Conservation (phyloP, 1,284 basidiomycete species). For the Rhodotorula sp. region DNA sequence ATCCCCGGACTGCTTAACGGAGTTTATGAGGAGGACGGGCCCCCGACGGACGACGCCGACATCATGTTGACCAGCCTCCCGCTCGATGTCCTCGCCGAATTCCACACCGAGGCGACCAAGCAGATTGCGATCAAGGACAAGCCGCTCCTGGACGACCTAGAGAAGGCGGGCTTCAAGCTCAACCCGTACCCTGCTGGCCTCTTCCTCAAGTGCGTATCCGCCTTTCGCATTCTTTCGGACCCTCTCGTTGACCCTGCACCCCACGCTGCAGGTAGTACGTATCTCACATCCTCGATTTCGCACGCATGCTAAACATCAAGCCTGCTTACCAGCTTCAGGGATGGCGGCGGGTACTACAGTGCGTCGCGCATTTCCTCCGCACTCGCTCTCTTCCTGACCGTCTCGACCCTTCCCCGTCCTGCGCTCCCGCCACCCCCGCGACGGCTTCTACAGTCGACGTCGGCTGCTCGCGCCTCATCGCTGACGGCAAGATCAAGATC, state of each 20-base stretch:
- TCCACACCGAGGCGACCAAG: constrained; percentile 50
- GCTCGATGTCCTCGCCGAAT: constrained; percentile 51
- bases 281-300: too few species aligned
- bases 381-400: not conserved
- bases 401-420: not conserved
- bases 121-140: constrained; percentile 49
- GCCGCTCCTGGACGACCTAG: constrained; percentile 51
- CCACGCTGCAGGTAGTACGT: too few species aligned
- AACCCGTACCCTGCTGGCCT: constrained; percentile 42
- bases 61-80: constrained; percentile 56
- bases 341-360: constrained; percentile 36
- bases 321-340: constrained; percentile 39
- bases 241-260: not conserved
- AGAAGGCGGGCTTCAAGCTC: constrained; percentile 53
- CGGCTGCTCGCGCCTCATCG: constrained; percentile 47
- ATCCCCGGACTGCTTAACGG: constrained; percentile 30
- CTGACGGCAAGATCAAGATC: constrained; percentile 51
- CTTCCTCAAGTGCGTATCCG: constrained; percentile 38
- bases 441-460: constrained; percentile 48
- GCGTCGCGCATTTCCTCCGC: not conserved
- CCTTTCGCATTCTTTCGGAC: not conserved
- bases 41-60: constrained; percentile 56
- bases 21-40: constrained; percentile 55
- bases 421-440: not conserved
- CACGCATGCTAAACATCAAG: too few species aligned